These are phyloP conservation scores for Diversispora epigaea DNA, from an alignment of 192 early-diverging fungal genomes.

Conservation along the genomic window DNA sequence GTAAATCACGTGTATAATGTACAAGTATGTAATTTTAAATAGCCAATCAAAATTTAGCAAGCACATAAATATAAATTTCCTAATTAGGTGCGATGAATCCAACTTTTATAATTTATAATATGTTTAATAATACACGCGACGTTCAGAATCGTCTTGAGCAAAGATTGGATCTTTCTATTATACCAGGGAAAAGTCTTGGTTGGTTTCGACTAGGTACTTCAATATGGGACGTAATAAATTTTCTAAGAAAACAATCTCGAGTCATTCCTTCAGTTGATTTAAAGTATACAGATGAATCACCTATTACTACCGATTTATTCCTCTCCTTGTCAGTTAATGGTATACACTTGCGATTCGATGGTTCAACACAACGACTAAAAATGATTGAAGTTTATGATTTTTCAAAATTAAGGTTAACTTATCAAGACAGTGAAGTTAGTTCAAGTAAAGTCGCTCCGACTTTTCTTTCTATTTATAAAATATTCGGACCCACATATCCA, in stretches of 20 bases:
- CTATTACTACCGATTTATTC: slow-evolving; percentile 46
- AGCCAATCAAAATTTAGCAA: no score
- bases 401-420: slow-evolving; percentile 50
- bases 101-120: neutral
- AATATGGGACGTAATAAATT: slow-evolving; percentile 58
- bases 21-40: no score
- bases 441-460: slow-evolving; percentile 65
- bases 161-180: slow-evolving; percentile 52
- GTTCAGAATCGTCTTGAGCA: slow-evolving; percentile 24
- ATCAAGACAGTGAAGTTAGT: slow-evolving; percentile 60
- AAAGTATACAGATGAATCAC: slow-evolving; percentile 60
- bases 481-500: slow-evolving; percentile 68
- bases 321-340: slow-evolving; percentile 47
- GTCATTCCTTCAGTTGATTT: slow-evolving; percentile 60
- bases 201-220: slow-evolving; percentile 60
- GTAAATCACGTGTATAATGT: no score
- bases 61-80: no score
- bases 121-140: slow-evolving; percentile 4
- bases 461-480: slow-evolving; percentile 63
- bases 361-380: slow-evolving; percentile 55
- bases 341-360: slow-evolving; percentile 61
- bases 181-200: slow-evolving; percentile 55
- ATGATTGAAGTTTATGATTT: slow-evolving; percentile 67
- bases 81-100: no score
- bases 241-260: slow-evolving; percentile 49